Base-by-base conservation (phyloP, 345 rosid genomes). In the Brassica cretica region DNA sequence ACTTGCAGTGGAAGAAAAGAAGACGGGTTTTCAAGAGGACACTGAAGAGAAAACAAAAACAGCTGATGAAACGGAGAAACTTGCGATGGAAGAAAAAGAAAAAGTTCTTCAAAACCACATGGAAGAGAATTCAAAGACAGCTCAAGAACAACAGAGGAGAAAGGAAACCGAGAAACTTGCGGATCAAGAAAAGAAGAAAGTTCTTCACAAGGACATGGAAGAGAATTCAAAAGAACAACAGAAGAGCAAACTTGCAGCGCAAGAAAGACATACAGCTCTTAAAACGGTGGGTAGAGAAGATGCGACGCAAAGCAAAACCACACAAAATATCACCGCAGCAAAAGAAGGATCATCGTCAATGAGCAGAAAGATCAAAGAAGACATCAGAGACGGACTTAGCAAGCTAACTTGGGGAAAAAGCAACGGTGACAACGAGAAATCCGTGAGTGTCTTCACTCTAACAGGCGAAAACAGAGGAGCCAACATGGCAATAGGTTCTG, bases 381-480 rank as follows among this genome's bases (percentile, higher is more conserved):
- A 96, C 55, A 46, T 87, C 19, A 85, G 81, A 11, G 88, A 87
- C 83, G 84, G 90, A 27, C 82, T 88, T 59, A 85, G 84, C 39
- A 84, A 84, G 84, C 85, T 93, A 71, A 70, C 84, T 29, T 60
- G 80, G 64, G 89, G 80, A 70, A 77, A 72, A 56, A 63, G 78
- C 76, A 82, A 88, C 80, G 62, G 39, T 1, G 86, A 80, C 15
- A 39, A 39, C 35, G 89, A 86, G 68, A 82, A 83, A 78, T 73
- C 80, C 0, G 84, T 81, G 11, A 80, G 84, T 55, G 75, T 89
- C 30, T 68, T 85, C 33, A 91, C 97, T 10, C 70, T 93, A 49
- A 89, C 97, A 3, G 98, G 98, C 12, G 98, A 96, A 80, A 93
- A 91, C 84, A 88, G 73, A 84, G 99, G 98, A 79, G 98, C 94